Conservation (phyloP, 768 basidiomycete genomes). For the Russula lepida region DNA sequence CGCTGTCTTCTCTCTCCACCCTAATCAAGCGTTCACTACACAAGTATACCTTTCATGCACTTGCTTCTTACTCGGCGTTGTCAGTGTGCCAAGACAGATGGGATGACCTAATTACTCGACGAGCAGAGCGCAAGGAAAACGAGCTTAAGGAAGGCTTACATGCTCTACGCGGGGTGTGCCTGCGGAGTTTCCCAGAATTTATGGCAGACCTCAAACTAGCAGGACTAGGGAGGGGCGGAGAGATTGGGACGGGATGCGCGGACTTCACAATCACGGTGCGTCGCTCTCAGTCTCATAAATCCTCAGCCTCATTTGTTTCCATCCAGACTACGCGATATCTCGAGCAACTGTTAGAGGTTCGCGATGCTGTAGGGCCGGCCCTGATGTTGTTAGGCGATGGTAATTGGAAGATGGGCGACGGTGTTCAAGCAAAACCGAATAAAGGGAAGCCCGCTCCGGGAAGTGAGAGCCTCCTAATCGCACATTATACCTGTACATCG, state of each 20-base stretch:
- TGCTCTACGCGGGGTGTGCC: slow-evolving; percentile 54
- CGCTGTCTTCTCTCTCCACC: slow-evolving; percentile 50
- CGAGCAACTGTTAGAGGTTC: slow-evolving; percentile 60
- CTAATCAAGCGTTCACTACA: slow-evolving; percentile 72
- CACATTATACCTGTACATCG: slow-evolving; percentile 66
- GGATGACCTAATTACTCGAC: slow-evolving; percentile 53
- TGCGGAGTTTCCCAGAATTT: slow-evolving; percentile 80
- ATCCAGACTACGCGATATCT: slow-evolving; percentile 59
- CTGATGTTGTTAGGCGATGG: slow-evolving; percentile 72
- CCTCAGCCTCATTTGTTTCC: background rate
- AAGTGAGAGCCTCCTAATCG: slow-evolving; percentile 53
- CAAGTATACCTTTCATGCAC: slow-evolving; percentile 71
- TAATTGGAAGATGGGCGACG: slow-evolving; percentile 90
- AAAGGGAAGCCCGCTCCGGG: slow-evolving; percentile 37
- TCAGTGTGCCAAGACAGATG: slow-evolving; percentile 50
- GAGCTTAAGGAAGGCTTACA: slow-evolving; percentile 66
- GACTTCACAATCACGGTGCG: slow-evolving; percentile 51
- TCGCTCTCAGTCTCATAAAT: slow-evolving; percentile 5
- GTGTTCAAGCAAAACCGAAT: slow-evolving; percentile 47
- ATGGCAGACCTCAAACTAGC: slow-evolving; percentile 70
- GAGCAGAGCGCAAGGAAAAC: slow-evolving; percentile 41
- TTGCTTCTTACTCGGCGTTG: slow-evolving; percentile 58
- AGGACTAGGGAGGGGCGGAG: slow-evolving; percentile 45
- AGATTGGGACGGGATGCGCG: slow-evolving; percentile 54
- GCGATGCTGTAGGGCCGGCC: slow-evolving; percentile 55